Evolutionary conservation across 106 monocot genomes (phyloP).

Genomic region (Acorus calamus): DNA sequence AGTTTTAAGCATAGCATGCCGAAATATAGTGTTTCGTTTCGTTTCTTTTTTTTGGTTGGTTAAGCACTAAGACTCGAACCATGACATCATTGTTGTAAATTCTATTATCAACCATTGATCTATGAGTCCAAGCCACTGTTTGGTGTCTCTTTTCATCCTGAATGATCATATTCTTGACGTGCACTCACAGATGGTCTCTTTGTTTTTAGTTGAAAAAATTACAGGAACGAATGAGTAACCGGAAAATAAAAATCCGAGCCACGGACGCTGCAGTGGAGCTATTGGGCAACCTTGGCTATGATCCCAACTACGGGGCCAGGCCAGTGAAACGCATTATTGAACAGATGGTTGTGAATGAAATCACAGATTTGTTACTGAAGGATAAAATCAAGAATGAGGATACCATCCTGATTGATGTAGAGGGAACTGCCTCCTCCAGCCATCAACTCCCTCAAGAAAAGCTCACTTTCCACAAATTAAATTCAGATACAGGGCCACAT

Average conservation of each 20-base stretch:
- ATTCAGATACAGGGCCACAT: slow-evolving; percentile 14
- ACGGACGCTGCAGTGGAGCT: slow-evolving; percentile 66
- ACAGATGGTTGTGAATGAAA: slow-evolving; percentile 84
- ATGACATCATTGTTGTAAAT: too few relatives aligned
- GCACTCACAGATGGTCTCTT: background rate
- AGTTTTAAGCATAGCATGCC: too few relatives aligned
- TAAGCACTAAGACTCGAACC: too few relatives aligned
- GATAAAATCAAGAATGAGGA: slow-evolving; percentile 93
- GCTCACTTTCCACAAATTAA: slow-evolving; percentile 47
- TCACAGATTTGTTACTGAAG: slow-evolving; percentile 81
- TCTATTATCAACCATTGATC: too few relatives aligned
- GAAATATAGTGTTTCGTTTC: background rate
- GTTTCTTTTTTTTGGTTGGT: background rate
- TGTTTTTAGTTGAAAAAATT: slow-evolving; percentile 65
- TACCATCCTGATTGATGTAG: slow-evolving; percentile 61
- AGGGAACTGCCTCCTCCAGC: slow-evolving; percentile 63
- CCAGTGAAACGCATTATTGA: slow-evolving; percentile 97
- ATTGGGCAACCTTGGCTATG: slow-evolving; percentile 83
- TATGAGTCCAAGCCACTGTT: too few relatives aligned
- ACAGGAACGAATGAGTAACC: slow-evolving; percentile 52
- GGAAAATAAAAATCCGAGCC: slow-evolving; percentile 66
- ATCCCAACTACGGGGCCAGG: slow-evolving; percentile 94
- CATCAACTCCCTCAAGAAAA: slow-evolving; percentile 81
- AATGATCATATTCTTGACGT: too few relatives aligned
- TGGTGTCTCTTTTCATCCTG: too few relatives aligned